Conservation (phyloP, 495 filamentous ascomycete genomes). For the Aspergillus steynii region DNA sequence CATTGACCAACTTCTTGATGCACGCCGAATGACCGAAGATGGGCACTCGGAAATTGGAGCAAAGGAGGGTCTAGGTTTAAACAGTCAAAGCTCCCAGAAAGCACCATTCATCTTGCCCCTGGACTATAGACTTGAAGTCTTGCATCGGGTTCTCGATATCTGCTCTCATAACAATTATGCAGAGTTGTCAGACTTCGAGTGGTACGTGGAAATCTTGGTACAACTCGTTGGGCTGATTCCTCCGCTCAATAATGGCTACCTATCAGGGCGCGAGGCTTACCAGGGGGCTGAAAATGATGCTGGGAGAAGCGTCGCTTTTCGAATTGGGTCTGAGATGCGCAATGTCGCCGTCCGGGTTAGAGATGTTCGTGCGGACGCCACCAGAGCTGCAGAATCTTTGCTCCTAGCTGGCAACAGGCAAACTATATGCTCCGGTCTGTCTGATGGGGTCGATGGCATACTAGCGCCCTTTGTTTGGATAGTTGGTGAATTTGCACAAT, state of each 20-base stretch:
- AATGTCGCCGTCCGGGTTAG: constrained; percentile 91
- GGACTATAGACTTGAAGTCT: constrained; percentile 78
- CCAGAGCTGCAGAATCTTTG: constrained; percentile 76
- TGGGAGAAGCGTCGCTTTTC: constrained; percentile 52
- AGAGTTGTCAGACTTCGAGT: constrained; percentile 87
- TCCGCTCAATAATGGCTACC: constrained; percentile 22
- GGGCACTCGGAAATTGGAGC: background rate
- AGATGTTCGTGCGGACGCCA: constrained; percentile 71
- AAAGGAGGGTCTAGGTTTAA: background rate
- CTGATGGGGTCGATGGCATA: constrained; percentile 55
- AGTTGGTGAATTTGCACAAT: constrained; percentile 77
- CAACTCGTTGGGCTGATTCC: constrained; percentile 74
- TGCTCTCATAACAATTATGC: constrained; percentile 89
- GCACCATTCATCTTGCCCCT: constrained; percentile 58
- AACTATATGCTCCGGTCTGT: constrained; percentile 44
- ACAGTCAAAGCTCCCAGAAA: constrained; percentile 19
- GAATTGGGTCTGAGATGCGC: constrained; percentile 80
- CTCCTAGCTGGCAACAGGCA: constrained; percentile 55
- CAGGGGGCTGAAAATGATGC: constrained; percentile 19
- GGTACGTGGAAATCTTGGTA: constrained; percentile 86
- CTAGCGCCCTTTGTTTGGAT: constrained; percentile 79
- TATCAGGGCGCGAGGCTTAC: constrained; percentile 20
- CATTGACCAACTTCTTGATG: constrained; percentile 73
- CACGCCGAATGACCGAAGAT: constrained; percentile 29
- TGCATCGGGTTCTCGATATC: constrained; percentile 80